A percentile compares a stretch with the other conserved stretches of the same genome.
Conservation (phyloP, 2,329 filamentous ascomycete species). For the Talaromyces piceae region DNA sequence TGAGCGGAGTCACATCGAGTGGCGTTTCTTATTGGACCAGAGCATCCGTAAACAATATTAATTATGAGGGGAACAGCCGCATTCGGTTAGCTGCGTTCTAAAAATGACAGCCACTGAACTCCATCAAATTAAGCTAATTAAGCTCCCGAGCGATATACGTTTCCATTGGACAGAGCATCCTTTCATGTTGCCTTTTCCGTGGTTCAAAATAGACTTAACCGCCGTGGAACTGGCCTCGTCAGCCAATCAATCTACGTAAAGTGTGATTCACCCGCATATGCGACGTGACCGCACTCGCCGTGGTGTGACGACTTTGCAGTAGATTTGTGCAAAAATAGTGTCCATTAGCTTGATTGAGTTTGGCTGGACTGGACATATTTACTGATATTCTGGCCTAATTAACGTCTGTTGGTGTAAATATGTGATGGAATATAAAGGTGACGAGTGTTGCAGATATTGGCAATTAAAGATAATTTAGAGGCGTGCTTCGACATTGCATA, state of each 20-base stretch:
- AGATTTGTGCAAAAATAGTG: not conserved
- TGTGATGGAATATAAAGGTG: no score
- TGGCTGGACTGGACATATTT: not conserved
- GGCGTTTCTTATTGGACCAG: not conserved
- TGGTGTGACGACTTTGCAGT: not conserved
- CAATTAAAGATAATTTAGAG: no score
- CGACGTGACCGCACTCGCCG: not conserved
- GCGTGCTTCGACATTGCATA: no score
- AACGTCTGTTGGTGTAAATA: not conserved
- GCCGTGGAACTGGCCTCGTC: not conserved
- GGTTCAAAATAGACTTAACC: not conserved
- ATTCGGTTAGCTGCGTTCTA: not conserved
- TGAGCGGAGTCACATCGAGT: not conserved
- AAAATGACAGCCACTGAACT: slow-evolving; percentile 1
- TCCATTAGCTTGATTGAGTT: not conserved
- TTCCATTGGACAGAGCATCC: not conserved
- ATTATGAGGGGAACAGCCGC: not conserved
- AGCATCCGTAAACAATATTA: not conserved
- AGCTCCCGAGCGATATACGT: not conserved
- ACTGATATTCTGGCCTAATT: not conserved
- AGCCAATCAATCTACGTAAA: not conserved
- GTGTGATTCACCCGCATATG: not conserved
- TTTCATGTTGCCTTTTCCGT: not conserved
- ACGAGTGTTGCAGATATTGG: no score
- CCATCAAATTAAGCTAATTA: not conserved